These are phyloP conservation scores for Hanseniaspora singularis DNA, from an alignment of 805 yeast species.

Conservation along the genomic window DNA sequence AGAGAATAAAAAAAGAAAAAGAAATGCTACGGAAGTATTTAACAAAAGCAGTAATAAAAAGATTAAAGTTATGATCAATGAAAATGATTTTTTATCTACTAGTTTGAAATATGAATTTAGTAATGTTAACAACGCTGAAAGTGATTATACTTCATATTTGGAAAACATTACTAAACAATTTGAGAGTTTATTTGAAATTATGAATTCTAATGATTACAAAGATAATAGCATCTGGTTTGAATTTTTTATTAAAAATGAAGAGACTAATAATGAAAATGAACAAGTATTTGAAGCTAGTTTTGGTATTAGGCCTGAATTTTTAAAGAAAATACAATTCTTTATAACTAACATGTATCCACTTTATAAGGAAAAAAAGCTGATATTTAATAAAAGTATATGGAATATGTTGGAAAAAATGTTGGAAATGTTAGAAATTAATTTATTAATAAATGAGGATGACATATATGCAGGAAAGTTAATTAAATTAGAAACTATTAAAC, in stretches of 20 bases:
- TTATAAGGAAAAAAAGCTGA: background rate
- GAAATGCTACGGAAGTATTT: too few species aligned
- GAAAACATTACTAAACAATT: conserved; percentile 27
- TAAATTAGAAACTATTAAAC: background rate
- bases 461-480: background rate
- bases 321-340: background rate
- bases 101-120: too few species aligned
- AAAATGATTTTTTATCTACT: too few species aligned
- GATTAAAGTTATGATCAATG: too few species aligned
- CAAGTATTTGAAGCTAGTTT: background rate
- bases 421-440: too few species aligned
- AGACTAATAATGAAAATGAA: background rate
- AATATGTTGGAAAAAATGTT: too few species aligned
- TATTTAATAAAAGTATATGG: background rate
- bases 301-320: background rate
- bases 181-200: background rate
- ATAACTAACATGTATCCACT: background rate
- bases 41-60: too few species aligned
- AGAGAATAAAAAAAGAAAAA: too few species aligned
- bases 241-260: background rate
- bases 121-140: too few species aligned
- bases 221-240: background rate
- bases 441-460: background rate
- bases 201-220: background rate
- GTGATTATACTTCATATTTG: conserved; percentile 32